Evolutionary conservation across 768 basidiomycete genomes (phyloP).

Genomic region (Suillus variegatus): DNA sequence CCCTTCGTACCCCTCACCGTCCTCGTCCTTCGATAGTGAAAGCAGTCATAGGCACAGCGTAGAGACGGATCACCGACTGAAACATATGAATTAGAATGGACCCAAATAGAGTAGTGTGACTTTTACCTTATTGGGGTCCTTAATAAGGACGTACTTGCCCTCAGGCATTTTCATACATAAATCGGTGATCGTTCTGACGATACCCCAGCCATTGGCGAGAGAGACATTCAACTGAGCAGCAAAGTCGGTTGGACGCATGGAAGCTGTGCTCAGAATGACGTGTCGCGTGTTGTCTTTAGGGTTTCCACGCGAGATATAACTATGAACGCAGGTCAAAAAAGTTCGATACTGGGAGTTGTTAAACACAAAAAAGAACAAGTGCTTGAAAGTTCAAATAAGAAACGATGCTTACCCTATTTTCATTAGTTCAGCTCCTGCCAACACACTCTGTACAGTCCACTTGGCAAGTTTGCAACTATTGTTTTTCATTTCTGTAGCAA

Average conservation of each 20-base stretch:
- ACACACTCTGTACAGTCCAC: conserved; percentile 93
- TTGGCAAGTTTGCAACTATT: conserved; percentile 97
- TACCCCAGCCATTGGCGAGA: conserved; percentile 96
- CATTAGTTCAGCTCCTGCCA: conserved; percentile 94
- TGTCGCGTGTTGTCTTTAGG: conserved; percentile 95
- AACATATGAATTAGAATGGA: conserved; percentile 15
- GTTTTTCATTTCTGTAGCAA: conserved; percentile 99
- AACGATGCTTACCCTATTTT: conserved; percentile 85
- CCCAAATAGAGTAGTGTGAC: conserved; percentile 22
- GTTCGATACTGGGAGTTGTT: conserved; percentile 14
- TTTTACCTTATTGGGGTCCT: conserved; percentile 94
- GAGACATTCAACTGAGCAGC: conserved; percentile 95
- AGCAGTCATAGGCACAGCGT: conserved; percentile 85
- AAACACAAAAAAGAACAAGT: background rate
- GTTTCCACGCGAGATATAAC: conserved; percentile 93
- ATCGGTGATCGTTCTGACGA: conserved; percentile 93
- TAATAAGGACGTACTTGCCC: conserved; percentile 96
- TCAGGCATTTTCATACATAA: conserved; percentile 96
- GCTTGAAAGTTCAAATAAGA: background rate
- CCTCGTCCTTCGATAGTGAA: conserved; percentile 86
- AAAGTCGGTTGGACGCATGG: conserved; percentile 93
- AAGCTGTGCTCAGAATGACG: conserved; percentile 92
- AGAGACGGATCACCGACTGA: conserved; percentile 92
- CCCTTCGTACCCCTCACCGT: conserved; percentile 43
- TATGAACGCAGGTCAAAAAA: conserved; percentile 31